Percentiles rank a stretch among this genome's conserved stretches.
Conservation (phyloP, 2,329 filamentous ascomycete species). For the Fusarium liriodendri region DNA sequence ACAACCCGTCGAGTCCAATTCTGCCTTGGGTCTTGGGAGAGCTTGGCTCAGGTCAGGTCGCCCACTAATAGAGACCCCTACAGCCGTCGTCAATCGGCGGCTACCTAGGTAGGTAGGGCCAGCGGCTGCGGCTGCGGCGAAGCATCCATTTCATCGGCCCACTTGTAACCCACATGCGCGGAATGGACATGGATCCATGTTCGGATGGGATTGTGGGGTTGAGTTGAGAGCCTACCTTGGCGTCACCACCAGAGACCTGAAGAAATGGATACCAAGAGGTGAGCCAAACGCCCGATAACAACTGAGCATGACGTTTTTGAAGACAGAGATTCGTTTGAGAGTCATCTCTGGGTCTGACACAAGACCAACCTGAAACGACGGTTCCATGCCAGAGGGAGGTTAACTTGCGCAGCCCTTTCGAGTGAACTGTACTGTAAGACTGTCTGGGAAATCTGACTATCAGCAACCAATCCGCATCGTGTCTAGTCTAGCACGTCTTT, state of each 20-base stretch:
- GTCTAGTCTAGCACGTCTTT: not conserved
- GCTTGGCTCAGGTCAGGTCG: not conserved
- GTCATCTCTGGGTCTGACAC: not conserved
- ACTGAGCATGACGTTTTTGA: not conserved
- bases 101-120: not conserved
- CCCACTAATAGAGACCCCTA: not conserved
- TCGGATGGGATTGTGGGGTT: not conserved
- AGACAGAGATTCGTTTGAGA: not conserved
- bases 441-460: not conserved
- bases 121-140: slow-evolving; percentile 28
- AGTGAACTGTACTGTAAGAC: not conserved
- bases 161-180: not conserved
- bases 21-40: not conserved
- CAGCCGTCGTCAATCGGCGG: not conserved
- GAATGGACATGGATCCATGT: not conserved
- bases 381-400: not conserved
- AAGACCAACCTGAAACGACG: not conserved
- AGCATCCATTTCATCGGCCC: not conserved
- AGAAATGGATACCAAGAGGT: not conserved
- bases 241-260: not conserved
- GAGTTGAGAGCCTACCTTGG: not conserved
- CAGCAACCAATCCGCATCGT: not conserved
- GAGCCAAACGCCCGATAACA: not conserved
- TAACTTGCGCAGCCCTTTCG: not conserved
- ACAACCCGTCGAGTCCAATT: not conserved